phyloP scores from a whole-genome alignment of 2,329 filamentous ascomycete species.

The Talaromyces sp. region DNA sequence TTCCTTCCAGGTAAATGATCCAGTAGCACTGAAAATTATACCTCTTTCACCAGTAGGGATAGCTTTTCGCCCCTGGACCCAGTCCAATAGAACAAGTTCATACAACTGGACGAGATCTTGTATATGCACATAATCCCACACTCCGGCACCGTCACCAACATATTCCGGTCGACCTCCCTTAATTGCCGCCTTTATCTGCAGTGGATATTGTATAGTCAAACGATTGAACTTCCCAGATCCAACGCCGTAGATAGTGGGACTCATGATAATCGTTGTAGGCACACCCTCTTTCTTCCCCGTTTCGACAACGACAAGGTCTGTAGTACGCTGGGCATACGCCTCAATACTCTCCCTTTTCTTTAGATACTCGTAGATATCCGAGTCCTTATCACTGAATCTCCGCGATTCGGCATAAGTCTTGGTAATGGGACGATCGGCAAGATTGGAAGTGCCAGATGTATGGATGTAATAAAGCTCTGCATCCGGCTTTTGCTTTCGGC shows the following conservation, averaged over 20 bases:
- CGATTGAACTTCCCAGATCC: background rate
- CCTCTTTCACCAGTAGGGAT: background rate
- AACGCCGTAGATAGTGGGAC: constrained; percentile 49
- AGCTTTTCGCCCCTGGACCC: constrained; percentile 1
- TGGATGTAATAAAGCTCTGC: background rate
- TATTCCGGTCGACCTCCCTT: background rate
- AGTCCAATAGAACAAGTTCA: background rate
- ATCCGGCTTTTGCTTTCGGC: constrained; percentile 26
- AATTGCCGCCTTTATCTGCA: background rate
- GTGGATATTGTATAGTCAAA: background rate
- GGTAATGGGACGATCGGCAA: constrained; percentile 44
- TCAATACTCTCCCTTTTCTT: constrained; percentile 35
- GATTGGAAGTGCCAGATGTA: constrained; percentile 6
- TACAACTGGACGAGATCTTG: background rate
- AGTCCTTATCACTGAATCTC: constrained; percentile 43
- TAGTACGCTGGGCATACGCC: constrained; percentile 44
- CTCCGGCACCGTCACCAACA: background rate
- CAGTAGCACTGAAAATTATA: constrained; percentile 3
- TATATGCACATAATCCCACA: background rate
- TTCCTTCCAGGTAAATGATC: constrained; percentile 4
- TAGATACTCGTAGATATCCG: constrained; percentile 44
- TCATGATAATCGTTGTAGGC: constrained; percentile 47
- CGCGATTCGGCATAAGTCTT: constrained; percentile 29
- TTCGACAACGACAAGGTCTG: constrained; percentile 45
- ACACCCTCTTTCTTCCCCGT: constrained; percentile 40